Evolutionary conservation across 192 early-diverging fungal genomes (phyloP).

Genomic region (Umbelopsis vinacea): DNA sequence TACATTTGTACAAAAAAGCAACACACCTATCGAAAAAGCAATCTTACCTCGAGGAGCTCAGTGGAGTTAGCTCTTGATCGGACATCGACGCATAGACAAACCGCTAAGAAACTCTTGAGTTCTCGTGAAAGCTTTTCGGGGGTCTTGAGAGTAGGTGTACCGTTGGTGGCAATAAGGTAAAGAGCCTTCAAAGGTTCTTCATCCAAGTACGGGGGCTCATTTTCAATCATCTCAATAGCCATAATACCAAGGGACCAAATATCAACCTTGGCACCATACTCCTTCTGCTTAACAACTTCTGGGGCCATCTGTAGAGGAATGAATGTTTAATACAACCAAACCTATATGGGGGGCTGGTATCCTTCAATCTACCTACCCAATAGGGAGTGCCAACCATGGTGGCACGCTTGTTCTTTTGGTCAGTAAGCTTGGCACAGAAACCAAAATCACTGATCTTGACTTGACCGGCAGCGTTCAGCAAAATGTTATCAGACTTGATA

Average conservation of each 20-base stretch:
- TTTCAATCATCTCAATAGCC: conserved; percentile 98
- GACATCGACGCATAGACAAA: conserved; percentile 87
- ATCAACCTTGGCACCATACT: conserved; percentile 80
- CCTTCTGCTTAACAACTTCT: conserved; percentile 83
- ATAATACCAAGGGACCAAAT: conserved; percentile 96
- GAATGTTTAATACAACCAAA: not conserved
- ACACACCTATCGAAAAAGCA: not conserved
- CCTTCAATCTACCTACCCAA: conserved; percentile 47
- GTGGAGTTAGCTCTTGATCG: conserved; percentile 78
- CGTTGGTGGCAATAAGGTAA: conserved; percentile 95
- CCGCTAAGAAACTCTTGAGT: conserved; percentile 87
- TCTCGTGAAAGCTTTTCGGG: conserved; percentile 79
- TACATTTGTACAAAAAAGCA: too few species aligned
- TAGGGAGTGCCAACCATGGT: conserved; percentile 92
- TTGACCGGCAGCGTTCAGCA: conserved; percentile 77
- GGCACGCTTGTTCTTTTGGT: conserved; percentile 81
- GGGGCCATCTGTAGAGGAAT: conserved; percentile 61
- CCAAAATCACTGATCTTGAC: conserved; percentile 96
- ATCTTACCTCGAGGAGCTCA: conserved; percentile 73
- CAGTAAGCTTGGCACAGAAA: conserved; percentile 90
- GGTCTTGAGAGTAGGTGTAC: conserved; percentile 89
- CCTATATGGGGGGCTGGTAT: not conserved
- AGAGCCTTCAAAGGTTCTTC: conserved; percentile 95
- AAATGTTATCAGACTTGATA: conserved; percentile 89
- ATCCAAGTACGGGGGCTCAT: conserved; percentile 94